Percentiles rank a stretch among this genome's conserved stretches.
Evolutionary conservation across 139 green algal genomes (phyloP).

Genomic region (Trebouxia sp.): DNA sequence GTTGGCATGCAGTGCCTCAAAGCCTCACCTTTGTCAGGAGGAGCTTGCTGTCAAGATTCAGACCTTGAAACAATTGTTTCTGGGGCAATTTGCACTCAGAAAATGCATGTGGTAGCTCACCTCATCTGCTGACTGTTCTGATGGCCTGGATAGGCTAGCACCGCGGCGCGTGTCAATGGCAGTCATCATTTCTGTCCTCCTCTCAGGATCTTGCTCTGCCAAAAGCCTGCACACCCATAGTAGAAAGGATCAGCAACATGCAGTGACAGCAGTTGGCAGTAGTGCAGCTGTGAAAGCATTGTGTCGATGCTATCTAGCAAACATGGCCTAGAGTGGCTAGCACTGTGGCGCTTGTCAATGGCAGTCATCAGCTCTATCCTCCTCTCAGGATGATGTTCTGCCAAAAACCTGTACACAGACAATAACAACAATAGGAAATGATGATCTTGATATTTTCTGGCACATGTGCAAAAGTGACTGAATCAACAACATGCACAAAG

Average conservation of each 20-base stretch:
- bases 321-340: not conserved
- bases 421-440: not conserved
- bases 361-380: constrained; percentile 10
- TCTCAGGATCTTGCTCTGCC: constrained; percentile 16
- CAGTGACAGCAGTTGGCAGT: not conserved
- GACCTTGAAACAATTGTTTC: no score
- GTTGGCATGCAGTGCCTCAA: no score
- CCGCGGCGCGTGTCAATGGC: constrained; percentile 2
- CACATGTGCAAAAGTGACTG: no score
- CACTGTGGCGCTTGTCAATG: not conserved
- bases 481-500: no score
- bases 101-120: not conserved
- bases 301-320: no score
- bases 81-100: no score
- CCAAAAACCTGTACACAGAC: not conserved
- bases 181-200: constrained; percentile 18
- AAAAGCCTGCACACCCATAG: not conserved
- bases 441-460: no score
- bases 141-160: not conserved
- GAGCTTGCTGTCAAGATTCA: no score
- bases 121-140: not conserved
- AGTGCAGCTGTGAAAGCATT: not conserved
- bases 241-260: not conserved
- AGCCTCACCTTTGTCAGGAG: no score
- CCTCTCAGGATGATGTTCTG: constrained; percentile 4